phyloP scores from a whole-genome alignment of 1,139 yeast species.

The Geotrichum cucujoidarum region DNA sequence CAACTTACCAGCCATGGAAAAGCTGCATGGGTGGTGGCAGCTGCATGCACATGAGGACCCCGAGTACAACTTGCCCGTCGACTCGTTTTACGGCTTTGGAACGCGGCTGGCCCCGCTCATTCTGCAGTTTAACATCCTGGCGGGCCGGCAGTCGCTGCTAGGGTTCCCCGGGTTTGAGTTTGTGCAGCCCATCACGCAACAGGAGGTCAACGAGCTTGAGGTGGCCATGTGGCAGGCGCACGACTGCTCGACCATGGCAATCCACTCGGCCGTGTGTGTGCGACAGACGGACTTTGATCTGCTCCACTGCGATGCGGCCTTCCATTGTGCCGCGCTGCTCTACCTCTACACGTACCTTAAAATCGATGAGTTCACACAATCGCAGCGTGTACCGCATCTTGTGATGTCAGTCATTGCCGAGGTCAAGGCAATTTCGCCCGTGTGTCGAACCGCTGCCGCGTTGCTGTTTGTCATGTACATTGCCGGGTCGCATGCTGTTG shows the following conservation, averaged over 20 bases:
- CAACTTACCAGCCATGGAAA: conserved; percentile 14
- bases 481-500: conserved; percentile 18
- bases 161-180: background rate
- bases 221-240: conserved; percentile 13
- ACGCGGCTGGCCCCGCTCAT: conserved; percentile 17
- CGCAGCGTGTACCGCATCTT: conserved; percentile 10
- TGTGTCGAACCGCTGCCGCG: conserved; percentile 19
- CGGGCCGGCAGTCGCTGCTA: conserved; percentile 4
- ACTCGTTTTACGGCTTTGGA: conserved; percentile 21
- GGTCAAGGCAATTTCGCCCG: conserved; percentile 18
- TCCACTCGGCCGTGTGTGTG: conserved; percentile 5
- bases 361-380: conserved; percentile 6
- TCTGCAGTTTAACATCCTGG: conserved; percentile 16
- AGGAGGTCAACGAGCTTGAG: conserved; percentile 15
- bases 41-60: conserved; percentile 17
- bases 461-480: conserved; percentile 19
- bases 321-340: conserved; percentile 19
- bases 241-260: conserved; percentile 9
- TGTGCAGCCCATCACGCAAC: conserved; percentile 3
- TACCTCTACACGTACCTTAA: conserved; percentile 19
- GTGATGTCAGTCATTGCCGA: conserved; percentile 14
- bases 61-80: conserved; percentile 18
- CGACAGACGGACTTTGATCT: conserved; percentile 17
- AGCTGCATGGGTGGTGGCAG: conserved; percentile 19
- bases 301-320: conserved; percentile 19